Evolutionary conservation across 176 grass and related monocot genomes (phyloP).

Genomic region (Carex cristatella): DNA sequence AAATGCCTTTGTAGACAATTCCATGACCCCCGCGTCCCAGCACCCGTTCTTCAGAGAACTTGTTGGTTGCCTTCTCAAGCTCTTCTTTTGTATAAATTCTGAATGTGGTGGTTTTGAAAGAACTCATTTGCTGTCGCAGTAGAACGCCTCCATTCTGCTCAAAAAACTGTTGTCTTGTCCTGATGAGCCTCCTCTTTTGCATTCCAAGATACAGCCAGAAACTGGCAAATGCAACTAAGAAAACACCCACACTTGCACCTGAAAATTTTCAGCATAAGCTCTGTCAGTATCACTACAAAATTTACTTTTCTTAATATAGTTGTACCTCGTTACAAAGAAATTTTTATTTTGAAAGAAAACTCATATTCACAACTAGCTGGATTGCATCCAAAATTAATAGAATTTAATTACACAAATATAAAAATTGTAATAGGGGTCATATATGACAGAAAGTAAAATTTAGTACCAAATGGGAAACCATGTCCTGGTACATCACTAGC

Average conservation of each 20-base stretch:
- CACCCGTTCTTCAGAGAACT: conserved; percentile 18
- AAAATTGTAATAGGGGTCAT: neutral
- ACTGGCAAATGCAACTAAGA: conserved; percentile 22
- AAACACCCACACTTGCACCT: conserved; percentile 39
- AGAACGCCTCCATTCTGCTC: conserved; percentile 62
- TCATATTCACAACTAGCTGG: neutral
- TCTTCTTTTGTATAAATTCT: conserved; percentile 47
- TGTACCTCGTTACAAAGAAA: neutral
- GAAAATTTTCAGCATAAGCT: neutral
- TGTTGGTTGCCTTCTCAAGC: conserved; percentile 40
- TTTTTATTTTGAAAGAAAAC: neutral
- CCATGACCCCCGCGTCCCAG: conserved; percentile 44
- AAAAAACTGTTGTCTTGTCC: conserved; percentile 43
- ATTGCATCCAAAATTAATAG: neutral
- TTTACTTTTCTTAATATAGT: neutral
- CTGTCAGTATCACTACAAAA: neutral
- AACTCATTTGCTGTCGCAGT: conserved; percentile 36
- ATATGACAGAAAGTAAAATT: neutral
- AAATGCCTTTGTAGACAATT: conserved; percentile 39
- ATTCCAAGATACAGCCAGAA: conserved; percentile 31
- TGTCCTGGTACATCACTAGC: neutral
- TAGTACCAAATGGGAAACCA: neutral
- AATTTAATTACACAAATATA: neutral
- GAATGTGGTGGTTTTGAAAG: conserved; percentile 15
- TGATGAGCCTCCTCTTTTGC: conserved; percentile 43